phyloP scores from a whole-genome alignment of 2,329 filamentous ascomycete genomes.

The Coniochaeta sp. region DNA sequence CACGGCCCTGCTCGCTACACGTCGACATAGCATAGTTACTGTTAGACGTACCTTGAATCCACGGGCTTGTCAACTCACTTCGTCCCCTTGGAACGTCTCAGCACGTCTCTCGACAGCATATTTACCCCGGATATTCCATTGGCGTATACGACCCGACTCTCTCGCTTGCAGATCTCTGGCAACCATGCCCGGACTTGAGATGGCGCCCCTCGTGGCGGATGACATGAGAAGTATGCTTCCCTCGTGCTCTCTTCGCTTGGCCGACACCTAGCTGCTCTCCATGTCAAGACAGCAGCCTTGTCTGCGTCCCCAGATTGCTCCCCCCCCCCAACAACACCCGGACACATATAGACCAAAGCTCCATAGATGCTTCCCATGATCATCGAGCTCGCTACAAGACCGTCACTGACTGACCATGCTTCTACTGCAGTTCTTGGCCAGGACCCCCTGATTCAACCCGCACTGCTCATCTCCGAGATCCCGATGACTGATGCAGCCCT shows the following conservation, averaged over 20 bases:
- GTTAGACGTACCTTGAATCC: background rate
- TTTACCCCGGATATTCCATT: background rate
- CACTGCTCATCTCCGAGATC: constrained; percentile 79
- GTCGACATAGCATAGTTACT: background rate
- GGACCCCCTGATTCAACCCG: constrained; percentile 85
- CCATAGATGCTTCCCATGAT: background rate
- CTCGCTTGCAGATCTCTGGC: constrained; percentile 1
- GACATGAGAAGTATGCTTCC: constrained; percentile 27
- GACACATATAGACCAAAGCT: background rate
- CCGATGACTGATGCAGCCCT: constrained; percentile 58
- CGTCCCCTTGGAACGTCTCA: background rate
- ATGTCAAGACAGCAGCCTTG: background rate
- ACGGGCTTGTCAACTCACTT: background rate
- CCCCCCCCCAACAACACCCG: background rate
- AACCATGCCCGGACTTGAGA: constrained; percentile 32
- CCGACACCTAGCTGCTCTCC: background rate
- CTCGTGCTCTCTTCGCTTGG: background rate
- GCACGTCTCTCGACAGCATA: background rate
- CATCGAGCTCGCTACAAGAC: background rate
- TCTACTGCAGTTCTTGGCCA: constrained; percentile 69
- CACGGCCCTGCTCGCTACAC: background rate
- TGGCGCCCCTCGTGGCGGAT: constrained; percentile 34
- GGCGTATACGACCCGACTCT: background rate
- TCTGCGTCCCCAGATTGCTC: background rate
- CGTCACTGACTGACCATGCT: constrained; percentile 17